These are phyloP conservation scores for Uncinocarpus reesii DNA, from an alignment of 2,329 filamentous ascomycete species.

Conservation along the genomic window DNA sequence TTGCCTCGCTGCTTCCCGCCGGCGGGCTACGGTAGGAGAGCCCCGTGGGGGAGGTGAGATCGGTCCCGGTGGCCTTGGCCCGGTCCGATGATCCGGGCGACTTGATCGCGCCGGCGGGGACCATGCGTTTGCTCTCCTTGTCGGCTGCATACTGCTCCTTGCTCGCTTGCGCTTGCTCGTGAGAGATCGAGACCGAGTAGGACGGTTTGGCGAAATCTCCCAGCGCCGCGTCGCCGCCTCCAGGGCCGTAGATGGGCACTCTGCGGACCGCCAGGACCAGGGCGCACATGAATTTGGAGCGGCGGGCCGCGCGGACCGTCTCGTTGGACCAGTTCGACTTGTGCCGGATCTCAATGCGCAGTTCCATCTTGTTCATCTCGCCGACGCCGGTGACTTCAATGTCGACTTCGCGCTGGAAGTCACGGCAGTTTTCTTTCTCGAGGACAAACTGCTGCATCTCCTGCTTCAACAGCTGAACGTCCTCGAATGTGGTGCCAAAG, in stretches of 20 bases:
- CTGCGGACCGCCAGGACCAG: slow-evolving; percentile 74
- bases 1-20: slow-evolving; percentile 25
- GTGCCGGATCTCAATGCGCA: slow-evolving; percentile 76
- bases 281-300: slow-evolving; percentile 96
- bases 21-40: slow-evolving; percentile 26
- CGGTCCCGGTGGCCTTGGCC: slow-evolving; percentile 26
- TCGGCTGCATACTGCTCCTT: slow-evolving; percentile 50
- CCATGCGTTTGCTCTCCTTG: slow-evolving; percentile 56
- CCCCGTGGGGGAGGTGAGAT: slow-evolving; percentile 22
- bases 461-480: slow-evolving; percentile 70
- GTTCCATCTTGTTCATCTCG: slow-evolving; percentile 75
- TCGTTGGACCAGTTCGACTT: slow-evolving; percentile 93
- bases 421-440: slow-evolving; percentile 72
- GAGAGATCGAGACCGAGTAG: slow-evolving; percentile 67
- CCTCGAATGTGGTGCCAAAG: slow-evolving; percentile 80
- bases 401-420: slow-evolving; percentile 77
- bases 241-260: slow-evolving; percentile 75
- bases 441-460: slow-evolving; percentile 82
- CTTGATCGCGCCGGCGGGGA: slow-evolving; percentile 38
- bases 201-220: slow-evolving; percentile 58
- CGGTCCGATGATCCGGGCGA: slow-evolving; percentile 10
- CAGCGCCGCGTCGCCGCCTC: slow-evolving; percentile 56
- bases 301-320: slow-evolving; percentile 62
- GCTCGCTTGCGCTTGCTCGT: slow-evolving; percentile 54
- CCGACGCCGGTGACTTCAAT: slow-evolving; percentile 69